Percentiles rank a stretch among this genome's conserved stretches.
phyloP scores from a whole-genome alignment of 2,329 filamentous ascomycete species.

The Colletotrichum paranaense region DNA sequence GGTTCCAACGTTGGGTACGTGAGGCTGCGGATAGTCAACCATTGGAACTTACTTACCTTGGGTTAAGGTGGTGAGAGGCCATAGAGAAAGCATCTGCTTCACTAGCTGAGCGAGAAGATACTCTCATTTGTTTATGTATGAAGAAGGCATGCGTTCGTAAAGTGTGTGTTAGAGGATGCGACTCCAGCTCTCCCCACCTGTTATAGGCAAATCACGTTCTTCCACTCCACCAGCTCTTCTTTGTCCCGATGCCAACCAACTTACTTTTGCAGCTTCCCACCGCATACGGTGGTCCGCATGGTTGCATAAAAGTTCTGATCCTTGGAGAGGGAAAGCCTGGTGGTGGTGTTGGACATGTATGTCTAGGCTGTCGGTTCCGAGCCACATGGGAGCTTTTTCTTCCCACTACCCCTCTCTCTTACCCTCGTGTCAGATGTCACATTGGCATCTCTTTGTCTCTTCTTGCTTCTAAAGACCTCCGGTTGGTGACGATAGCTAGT shows the following conservation, averaged over 20 bases:
- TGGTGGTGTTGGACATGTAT: slow-evolving; percentile 8
- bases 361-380: not conserved
- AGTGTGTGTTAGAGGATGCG: slow-evolving; percentile 3
- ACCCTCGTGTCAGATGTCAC: slow-evolving; percentile 17
- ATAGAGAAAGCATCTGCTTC: not conserved
- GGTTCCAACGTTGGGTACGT: not conserved
- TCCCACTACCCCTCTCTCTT: too few species aligned
- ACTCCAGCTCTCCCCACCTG: slow-evolving; percentile 13
- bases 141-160: not conserved
- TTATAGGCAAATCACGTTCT: slow-evolving; percentile 17
- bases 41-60: not conserved
- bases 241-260: not conserved
- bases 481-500: not conserved
- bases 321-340: not conserved
- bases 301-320: slow-evolving; percentile 15
- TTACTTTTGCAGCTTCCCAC: slow-evolving; percentile 7
- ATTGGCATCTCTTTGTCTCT: not conserved
- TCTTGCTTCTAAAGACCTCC: not conserved
- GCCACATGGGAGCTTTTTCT: not conserved
- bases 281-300: slow-evolving; percentile 13
- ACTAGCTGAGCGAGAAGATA: not conserved
- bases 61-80: too few species aligned
- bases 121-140: not conserved
- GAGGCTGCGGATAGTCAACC: not conserved
- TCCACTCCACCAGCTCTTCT: slow-evolving; percentile 7